Evolutionary conservation across 345 rosid genomes (phyloP).

Genomic region (Brassica cretica): DNA sequence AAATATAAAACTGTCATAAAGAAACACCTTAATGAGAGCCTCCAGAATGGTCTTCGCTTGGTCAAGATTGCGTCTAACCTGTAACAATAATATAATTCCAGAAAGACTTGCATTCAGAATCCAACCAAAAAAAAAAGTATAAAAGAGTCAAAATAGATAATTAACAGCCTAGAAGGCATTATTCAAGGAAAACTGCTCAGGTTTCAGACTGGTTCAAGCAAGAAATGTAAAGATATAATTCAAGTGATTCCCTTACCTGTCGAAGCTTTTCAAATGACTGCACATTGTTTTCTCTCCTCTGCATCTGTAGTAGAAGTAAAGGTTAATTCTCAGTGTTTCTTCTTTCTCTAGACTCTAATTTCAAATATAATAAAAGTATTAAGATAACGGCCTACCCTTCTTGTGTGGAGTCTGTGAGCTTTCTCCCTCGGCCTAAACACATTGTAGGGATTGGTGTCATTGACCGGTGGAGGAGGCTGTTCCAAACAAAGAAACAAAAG

Average conservation of each 20-base stretch:
- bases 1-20: slow-evolving; percentile 34
- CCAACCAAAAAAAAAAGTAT: not conserved
- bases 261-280: slow-evolving; percentile 99
- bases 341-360: not conserved
- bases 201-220: not conserved
- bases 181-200: not conserved
- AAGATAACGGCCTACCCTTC: slow-evolving; percentile 62
- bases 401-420: slow-evolving; percentile 89
- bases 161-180: not conserved
- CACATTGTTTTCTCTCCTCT: slow-evolving; percentile 97
- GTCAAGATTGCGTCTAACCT: slow-evolving; percentile 98
- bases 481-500: slow-evolving; percentile 33
- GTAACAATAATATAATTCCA: slow-evolving; percentile 24
- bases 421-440: slow-evolving; percentile 96
- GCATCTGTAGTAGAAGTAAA: slow-evolving; percentile 62
- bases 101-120: slow-evolving; percentile 11
- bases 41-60: slow-evolving; percentile 91
- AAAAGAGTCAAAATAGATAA: not conserved
- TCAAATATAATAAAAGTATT: not conserved
- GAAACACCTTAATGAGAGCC: slow-evolving; percentile 83
- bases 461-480: slow-evolving; percentile 97
- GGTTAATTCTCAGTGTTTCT: slow-evolving; percentile 12
- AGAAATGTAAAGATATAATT: not conserved
- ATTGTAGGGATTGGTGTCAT: slow-evolving; percentile 88
- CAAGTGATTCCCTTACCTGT: slow-evolving; percentile 71